A percentile compares a stretch with the other conserved stretches of the same genome.
Evolutionary conservation across 257 asterid genomes (phyloP).

Genomic region (Knoxia roxburghii): DNA sequence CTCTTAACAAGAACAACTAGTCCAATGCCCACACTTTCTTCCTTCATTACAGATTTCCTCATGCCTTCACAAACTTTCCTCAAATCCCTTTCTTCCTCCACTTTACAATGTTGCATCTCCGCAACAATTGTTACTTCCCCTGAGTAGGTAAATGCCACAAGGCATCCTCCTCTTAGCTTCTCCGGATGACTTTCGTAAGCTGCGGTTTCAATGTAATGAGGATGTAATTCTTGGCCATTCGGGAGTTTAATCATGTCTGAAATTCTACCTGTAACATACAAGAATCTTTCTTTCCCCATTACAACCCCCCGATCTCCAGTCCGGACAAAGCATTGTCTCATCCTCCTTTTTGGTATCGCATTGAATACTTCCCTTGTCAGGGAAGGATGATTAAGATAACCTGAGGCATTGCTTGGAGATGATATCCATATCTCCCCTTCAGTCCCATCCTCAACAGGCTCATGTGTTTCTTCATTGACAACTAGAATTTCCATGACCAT

Average conservation of each 20-base stretch:
- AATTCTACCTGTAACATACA: constrained; percentile 57
- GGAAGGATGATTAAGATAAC: constrained; percentile 65
- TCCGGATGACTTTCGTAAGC: constrained; percentile 36
- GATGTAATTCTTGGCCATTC: constrained; percentile 36
- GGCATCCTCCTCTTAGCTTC: constrained; percentile 56
- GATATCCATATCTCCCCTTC: constrained; percentile 93
- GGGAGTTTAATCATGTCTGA: constrained; percentile 42
- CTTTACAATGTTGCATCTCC: constrained; percentile 39
- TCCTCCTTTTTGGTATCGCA: constrained; percentile 28
- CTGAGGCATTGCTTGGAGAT: constrained; percentile 66
- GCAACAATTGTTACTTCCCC: constrained; percentile 35
- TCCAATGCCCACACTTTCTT: constrained; percentile 36
- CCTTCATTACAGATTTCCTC: constrained; percentile 25
- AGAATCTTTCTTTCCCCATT: constrained; percentile 43
- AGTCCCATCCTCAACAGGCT: constrained; percentile 47
- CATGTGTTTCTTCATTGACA: constrained; percentile 52
- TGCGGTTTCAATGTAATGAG: constrained; percentile 71
- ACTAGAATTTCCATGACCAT: constrained; percentile 52
- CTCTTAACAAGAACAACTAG: constrained; percentile 49
- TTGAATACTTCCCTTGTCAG: constrained; percentile 48
- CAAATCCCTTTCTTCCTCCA: constrained; percentile 18
- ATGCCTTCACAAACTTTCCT: constrained; percentile 46
- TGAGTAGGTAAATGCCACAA: constrained; percentile 37
- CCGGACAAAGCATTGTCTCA: constrained; percentile 33
- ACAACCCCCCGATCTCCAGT: constrained; percentile 74